Evolutionary conservation across 345 rosid genomes (phyloP), one percentile per base, ranked within the genome.

Genomic region (Crucihimalaya himalaica): DNA sequence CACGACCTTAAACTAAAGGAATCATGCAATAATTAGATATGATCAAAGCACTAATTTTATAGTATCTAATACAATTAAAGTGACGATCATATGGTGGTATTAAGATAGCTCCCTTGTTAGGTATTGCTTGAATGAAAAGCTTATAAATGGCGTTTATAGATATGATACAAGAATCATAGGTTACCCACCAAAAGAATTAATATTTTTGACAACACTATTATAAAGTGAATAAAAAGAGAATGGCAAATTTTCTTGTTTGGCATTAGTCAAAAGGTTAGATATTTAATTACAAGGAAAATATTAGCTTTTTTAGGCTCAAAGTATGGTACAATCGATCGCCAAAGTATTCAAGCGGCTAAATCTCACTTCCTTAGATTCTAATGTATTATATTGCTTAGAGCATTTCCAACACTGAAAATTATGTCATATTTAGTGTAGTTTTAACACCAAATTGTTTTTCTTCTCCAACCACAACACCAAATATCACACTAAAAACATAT

Each of bases 251-350:
- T 61, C 37, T 63, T 43, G 13, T 61, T 71, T 61, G 80, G 73
- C 51, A 82, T 66, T 73, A 78, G 90, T 86, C 89, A 83, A 85
- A 83, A 62, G 78, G 73, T 71, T 66, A 42, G 60, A 55, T 59
- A 54, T 70, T 75, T 68, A 47, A 42, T 32, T 70, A 74, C 60
- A 45, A 15, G 42, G 6, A 37, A 40, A 73, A 31, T 32, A 60
- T 66, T 64, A 47, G 39, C 74, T 79, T 62, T 51, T 51, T 61
- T 67, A 14, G 65, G 53, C 74, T 37, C 23, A 15, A 39, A 53
- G 78, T 75, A 46, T 50, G 53, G 59, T 62, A 73, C 39, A 53
- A 25, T 40, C 70, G 51, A 66, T 48, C 40, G 20, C 7, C 66
- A 70, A 80, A 63, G 50, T 53, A 67, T 52, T 47, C 40, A 77